phyloP scores from a whole-genome alignment of 768 basidiomycete species.

The Lentinus tigrinus region DNA sequence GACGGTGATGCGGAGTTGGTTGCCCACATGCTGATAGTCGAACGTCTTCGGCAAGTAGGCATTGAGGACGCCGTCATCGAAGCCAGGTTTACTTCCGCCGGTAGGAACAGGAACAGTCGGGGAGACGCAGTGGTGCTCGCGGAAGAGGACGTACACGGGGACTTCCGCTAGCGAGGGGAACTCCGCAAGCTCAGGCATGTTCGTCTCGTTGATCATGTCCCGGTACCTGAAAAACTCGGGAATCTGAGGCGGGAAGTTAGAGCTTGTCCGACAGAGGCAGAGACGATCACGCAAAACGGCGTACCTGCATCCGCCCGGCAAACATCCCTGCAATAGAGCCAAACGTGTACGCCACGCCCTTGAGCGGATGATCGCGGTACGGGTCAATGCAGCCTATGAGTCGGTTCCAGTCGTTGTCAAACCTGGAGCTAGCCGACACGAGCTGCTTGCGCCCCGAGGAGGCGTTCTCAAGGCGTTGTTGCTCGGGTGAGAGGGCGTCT shows the following conservation, averaged over 20 bases:
- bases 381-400: conserved; percentile 46
- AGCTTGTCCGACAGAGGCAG: not conserved
- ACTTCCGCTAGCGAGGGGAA: conserved; percentile 38
- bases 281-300: conserved; percentile 26
- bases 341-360: conserved; percentile 41
- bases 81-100: conserved; percentile 20
- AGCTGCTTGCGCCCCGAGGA: conserved; percentile 26
- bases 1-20: conserved; percentile 10
- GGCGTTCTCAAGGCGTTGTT: conserved; percentile 24
- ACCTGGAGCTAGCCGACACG: conserved; percentile 38
- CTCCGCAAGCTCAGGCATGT: conserved; percentile 23
- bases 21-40: conserved; percentile 4
- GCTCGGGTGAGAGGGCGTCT: conserved; percentile 20
- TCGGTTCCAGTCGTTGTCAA: conserved; percentile 62
- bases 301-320: conserved; percentile 62
- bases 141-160: conserved; percentile 58
- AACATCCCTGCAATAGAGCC: conserved; percentile 57
- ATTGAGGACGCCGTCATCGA: conserved; percentile 39
- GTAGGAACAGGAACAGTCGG: conserved; percentile 33
- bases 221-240: conserved; percentile 33
- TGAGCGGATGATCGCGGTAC: conserved; percentile 28
- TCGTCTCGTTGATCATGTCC: conserved; percentile 25
- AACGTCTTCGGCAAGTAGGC: conserved; percentile 38
- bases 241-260: conserved; percentile 25
- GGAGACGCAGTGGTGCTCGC: conserved; percentile 52